Conservation (phyloP, 2,329 filamentous ascomycete genomes). For the Epichloe uncinata region DNA sequence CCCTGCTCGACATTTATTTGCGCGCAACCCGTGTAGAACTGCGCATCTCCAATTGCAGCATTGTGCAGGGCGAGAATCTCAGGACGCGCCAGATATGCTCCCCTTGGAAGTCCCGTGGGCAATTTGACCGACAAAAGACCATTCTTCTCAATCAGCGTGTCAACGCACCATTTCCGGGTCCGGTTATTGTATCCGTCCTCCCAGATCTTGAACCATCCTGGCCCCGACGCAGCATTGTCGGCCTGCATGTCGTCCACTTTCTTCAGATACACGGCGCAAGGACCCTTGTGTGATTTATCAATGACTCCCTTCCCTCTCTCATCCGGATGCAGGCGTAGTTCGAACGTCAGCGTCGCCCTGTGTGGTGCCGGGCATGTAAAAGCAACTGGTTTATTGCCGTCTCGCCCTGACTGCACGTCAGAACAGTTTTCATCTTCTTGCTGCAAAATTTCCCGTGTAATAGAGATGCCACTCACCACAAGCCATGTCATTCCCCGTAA, state of each 20-base stretch:
- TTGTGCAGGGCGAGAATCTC: constrained; percentile 59
- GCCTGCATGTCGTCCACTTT: constrained; percentile 43
- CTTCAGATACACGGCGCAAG: constrained; percentile 64
- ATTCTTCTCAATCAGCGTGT: constrained; percentile 50
- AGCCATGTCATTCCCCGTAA: constrained; percentile 51
- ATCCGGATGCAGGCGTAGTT: constrained; percentile 50
- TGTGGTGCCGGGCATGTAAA: constrained; percentile 36
- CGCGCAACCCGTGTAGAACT: constrained; percentile 61
- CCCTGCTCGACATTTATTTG: constrained; percentile 48
- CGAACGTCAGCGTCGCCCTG: constrained; percentile 48
- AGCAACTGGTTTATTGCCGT: constrained; percentile 30
- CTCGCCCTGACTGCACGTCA: constrained; percentile 21
- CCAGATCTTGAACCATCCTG: constrained; percentile 71
- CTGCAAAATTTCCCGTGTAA: neutral
- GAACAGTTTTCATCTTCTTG: neutral
- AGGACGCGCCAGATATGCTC: constrained; percentile 58
- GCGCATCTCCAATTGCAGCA: constrained; percentile 45
- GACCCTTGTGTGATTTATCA: constrained; percentile 50
- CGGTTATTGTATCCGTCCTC: constrained; percentile 49
- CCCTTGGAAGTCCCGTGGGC: constrained; percentile 45
- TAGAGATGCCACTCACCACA: constrained; percentile 40
- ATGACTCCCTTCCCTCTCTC: constrained; percentile 40
- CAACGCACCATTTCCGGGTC: constrained; percentile 52
- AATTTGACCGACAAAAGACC: constrained; percentile 51
- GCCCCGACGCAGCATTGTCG: constrained; percentile 38